These are phyloP conservation scores for Polytrichum formosum DNA, from an alignment of 225 moss, liverwort and hornwort genomes.

Conservation along the genomic window DNA sequence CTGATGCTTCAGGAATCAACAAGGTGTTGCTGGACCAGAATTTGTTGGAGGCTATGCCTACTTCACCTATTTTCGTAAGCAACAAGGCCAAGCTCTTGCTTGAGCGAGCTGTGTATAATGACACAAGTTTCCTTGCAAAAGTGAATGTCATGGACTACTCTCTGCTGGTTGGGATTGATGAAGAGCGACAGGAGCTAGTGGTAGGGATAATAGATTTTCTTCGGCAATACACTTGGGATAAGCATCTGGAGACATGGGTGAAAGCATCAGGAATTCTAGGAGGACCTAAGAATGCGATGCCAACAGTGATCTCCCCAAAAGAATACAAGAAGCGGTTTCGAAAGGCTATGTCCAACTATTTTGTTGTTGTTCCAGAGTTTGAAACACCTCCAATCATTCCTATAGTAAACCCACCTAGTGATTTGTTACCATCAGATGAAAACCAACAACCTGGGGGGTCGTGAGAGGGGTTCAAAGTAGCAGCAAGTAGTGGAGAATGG, in stretches of 20 bases:
- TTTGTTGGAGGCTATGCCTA: conserved; percentile 51
- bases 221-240: conserved; percentile 77
- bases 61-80: conserved; percentile 54
- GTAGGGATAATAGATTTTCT: conserved; percentile 71
- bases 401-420: conserved; percentile 16
- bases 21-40: conserved; percentile 54
- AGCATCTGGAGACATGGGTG: conserved; percentile 77
- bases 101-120: conserved; percentile 62
- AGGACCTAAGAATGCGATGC: conserved; percentile 49
- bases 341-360: conserved; percentile 59
- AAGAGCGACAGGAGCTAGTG: conserved; percentile 55
- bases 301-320: conserved; percentile 67
- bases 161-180: conserved; percentile 49
- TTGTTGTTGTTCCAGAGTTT: conserved; percentile 57
- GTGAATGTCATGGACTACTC: conserved; percentile 74
- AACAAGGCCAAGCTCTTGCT: conserved; percentile 48
- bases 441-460: conserved; percentile 8
- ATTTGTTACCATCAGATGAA: conserved; percentile 25
- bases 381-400: conserved; percentile 38
- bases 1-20: conserved; percentile 37
- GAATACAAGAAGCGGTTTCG: conserved; percentile 71
- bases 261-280: conserved; percentile 66
- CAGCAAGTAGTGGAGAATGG: conserved; percentile 37
- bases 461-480: conserved; percentile 16
- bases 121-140: conserved; percentile 59